Evolutionary conservation across 1,284 basidiomycete genomes (phyloP).

Genomic region (Cutaneotrichosporon arboriforme): DNA sequence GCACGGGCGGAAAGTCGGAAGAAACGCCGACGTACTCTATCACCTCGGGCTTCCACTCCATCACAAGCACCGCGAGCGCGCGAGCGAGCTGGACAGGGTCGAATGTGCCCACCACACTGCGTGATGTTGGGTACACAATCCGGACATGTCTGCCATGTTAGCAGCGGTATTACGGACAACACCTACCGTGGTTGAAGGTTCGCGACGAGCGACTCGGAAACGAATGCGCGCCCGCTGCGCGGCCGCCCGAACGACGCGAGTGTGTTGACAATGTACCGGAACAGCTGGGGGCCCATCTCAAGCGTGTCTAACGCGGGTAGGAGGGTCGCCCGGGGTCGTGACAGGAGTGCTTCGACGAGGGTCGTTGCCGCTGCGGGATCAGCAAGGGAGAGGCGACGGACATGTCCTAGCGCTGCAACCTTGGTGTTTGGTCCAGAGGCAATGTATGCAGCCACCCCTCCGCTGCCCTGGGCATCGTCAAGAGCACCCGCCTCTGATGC

Average conservation of each 20-base stretch:
- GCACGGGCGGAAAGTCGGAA: conserved; percentile 10
- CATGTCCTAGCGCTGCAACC: conserved; percentile 2
- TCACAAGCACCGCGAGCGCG: conserved; percentile 12
- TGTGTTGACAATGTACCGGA: conserved; percentile 16
- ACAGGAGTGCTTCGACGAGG: conserved; percentile 11
- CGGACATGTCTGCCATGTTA: neutral
- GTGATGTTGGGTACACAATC: conserved; percentile 10
- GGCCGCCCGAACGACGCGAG: conserved; percentile 16
- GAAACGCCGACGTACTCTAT: conserved; percentile 12
- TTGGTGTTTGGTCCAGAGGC: conserved; percentile 5
- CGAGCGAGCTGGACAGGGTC: conserved; percentile 18
- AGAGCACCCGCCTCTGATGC: neutral
- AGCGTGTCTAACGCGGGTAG: conserved; percentile 5
- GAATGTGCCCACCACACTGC: conserved; percentile 3
- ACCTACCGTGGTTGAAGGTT: conserved; percentile 5
- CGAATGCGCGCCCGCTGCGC: conserved; percentile 11
- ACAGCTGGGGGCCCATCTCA: conserved; percentile 10
- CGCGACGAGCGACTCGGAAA: conserved; percentile 16
- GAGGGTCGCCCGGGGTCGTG: neutral
- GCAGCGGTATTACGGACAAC: too few relatives aligned
- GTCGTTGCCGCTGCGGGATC: conserved; percentile 4
- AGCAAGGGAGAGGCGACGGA: conserved; percentile 1
- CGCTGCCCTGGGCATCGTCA: neutral
- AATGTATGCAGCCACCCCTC: neutral
- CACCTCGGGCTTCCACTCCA: conserved; percentile 13